Percentiles rank a stretch among this genome's conserved stretches.
These are phyloP conservation scores for Chernovozyma sophiae-reginae DNA, from an alignment of 1,139 yeast genomes.

Conservation along the genomic window DNA sequence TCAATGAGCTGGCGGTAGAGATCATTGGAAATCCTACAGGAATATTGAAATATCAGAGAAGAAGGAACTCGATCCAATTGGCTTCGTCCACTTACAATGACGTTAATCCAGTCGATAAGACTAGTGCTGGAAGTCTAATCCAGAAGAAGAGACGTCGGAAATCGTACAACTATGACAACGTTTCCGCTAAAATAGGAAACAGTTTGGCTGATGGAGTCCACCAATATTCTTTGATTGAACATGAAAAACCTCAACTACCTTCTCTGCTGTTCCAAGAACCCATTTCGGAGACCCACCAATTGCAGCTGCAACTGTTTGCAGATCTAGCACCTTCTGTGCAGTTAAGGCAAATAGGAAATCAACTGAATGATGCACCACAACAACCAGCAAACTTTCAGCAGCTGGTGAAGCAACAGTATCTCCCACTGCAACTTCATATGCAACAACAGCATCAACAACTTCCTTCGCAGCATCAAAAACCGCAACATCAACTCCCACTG, in stretches of 20 bases:
- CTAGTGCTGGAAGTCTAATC: constrained; percentile 11
- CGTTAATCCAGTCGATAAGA: constrained; percentile 9
- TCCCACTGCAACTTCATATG: background rate
- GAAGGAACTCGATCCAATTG: constrained; percentile 23
- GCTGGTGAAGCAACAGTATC: too few relatives aligned
- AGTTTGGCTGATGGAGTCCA: background rate
- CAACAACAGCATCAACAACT: constrained; percentile 3
- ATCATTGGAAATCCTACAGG: constrained; percentile 25
- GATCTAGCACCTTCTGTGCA: too few relatives aligned
- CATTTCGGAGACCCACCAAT: too few relatives aligned
- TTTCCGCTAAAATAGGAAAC: background rate
- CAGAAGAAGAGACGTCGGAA: constrained; percentile 13
- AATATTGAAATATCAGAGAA: constrained; percentile 15
- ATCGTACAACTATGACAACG: constrained; percentile 7
- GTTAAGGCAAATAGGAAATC: too few relatives aligned
- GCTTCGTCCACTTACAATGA: constrained; percentile 9
- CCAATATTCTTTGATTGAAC: background rate
- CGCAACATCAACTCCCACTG: constrained; percentile 4
- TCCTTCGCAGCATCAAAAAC: constrained; percentile 2
- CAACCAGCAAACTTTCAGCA: too few relatives aligned
- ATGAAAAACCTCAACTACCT: background rate
- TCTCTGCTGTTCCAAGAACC: too few relatives aligned
- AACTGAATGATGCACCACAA: background rate
- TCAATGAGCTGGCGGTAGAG: constrained; percentile 13
- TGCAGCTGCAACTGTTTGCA: too few relatives aligned